A percentile compares a stretch with the other conserved stretches of the same genome.
Evolutionary conservation across 2,329 filamentous ascomycete species (phyloP).

Genomic region (Aspergillus sp.): DNA sequence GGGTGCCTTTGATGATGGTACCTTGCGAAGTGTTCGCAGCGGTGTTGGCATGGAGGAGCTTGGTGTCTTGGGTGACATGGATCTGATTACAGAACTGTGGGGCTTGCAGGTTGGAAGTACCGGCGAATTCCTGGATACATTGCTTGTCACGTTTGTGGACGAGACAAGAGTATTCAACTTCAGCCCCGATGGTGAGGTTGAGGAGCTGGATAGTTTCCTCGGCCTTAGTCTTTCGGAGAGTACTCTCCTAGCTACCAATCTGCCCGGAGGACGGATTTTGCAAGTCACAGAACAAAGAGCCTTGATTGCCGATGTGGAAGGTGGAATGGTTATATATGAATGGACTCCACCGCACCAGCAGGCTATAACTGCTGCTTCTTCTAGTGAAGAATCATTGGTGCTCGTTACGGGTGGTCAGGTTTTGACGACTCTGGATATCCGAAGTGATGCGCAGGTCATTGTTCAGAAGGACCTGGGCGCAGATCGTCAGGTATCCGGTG

Average conservation of each 20-base stretch:
- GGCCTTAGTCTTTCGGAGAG: constrained; percentile 65
- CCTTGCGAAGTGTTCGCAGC: constrained; percentile 82
- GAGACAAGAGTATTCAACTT: constrained; percentile 84
- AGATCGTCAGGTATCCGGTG: constrained; percentile 76
- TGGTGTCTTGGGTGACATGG: constrained; percentile 74
- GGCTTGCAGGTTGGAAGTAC: constrained; percentile 53
- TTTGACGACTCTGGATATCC: constrained; percentile 64
- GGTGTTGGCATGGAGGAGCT: constrained; percentile 88
- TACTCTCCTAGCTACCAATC: constrained; percentile 67
- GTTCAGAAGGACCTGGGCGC: constrained; percentile 58
- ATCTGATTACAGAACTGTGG: constrained; percentile 69
- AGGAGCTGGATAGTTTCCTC: constrained; percentile 74
- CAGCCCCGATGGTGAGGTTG: constrained; percentile 67
- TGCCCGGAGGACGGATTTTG: constrained; percentile 60
- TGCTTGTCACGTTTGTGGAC: constrained; percentile 75
- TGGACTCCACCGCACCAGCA: constrained; percentile 43
- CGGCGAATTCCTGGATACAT: constrained; percentile 53
- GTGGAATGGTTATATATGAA: constrained; percentile 41
- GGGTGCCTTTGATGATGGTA: constrained; percentile 84
- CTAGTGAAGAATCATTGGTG: constrained; percentile 65
- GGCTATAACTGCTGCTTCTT: constrained; percentile 72
- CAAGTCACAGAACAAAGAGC: constrained; percentile 69
- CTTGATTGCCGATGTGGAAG: constrained; percentile 56
- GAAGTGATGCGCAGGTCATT: constrained; percentile 53
- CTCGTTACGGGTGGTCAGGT: constrained; percentile 72